Evolutionary conservation across 768 basidiomycete genomes (phyloP), one percentile per base, ranked within the genome.

Genomic region (Suillus lakei): DNA sequence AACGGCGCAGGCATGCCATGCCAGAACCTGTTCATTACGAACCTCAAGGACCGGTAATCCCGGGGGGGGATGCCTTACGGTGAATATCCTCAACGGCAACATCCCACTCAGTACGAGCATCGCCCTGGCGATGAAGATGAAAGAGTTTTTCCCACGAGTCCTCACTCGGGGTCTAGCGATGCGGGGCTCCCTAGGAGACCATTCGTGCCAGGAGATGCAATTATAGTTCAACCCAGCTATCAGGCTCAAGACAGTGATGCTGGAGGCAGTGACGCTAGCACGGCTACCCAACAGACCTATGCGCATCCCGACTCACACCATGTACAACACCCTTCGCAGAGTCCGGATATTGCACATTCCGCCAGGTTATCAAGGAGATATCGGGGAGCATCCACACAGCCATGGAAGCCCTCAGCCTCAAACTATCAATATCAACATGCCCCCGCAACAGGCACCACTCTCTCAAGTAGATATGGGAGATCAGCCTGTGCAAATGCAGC

Each of bases 31-130:
- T 50, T 34, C 66, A 34, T 63, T 71, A 62, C 38, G n/a, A n/a
- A n/a, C 43, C 26, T 12, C 75, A 84, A 61, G 82, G 83, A 9
- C 73, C 71, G 30, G 81, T 78, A n/a, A 60, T 51, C 4, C 66
- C 67, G 8, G n/a, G n/a, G n/a, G n/a, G n/a, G n/a, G 53, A 21
- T 30, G 18, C 18, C 18, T 53, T 53, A 64, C 34, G 66, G 46
- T 1, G 64, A 60, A 3, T 64, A 58, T 50, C 67, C 41, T 50
- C 60, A 65, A 2, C 60, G 32, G 44, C 56, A 44, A 2, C 55
- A 56, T 23, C 72, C 65, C 10, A 16, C 28, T 21, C 66, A 60
- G 21, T 69, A 65, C 36, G 9, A 34, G 50, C 62, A 68, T 30
- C 69, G 2, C 13, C 28, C 36, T 15, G 60, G 51, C 15, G 70